Evolutionary conservation across 1,284 basidiomycete genomes (phyloP), one percentile per base, ranked within the genome.

Genomic region (Fomitopsis pinicola): DNA sequence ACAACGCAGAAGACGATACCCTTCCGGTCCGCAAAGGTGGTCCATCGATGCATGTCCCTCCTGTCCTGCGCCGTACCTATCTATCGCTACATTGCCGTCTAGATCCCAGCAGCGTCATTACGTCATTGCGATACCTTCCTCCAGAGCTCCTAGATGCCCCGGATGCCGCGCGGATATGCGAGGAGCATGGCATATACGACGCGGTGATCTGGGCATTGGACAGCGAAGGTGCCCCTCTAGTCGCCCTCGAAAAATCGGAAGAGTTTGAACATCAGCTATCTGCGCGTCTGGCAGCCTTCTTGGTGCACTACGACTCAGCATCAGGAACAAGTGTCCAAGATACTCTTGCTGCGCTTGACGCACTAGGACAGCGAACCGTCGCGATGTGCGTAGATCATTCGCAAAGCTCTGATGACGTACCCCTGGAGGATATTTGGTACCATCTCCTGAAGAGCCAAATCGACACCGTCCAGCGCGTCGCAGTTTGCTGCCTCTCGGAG

Each of bases 361-460:
- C 78, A 2, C 78, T 92, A 33, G 83, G 83, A n/a, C 76, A 77
- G 36, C 82, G 83, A 60, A 88, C 87, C 17, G 81, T 89, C 5
- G 72, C 80, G 0, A 80, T 94, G 42, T 95, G 93, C 69, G 72
- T 87, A 42, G 82, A 86, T 63, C 85, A 83, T 62, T 91, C 91
- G 3, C 76, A 78, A 66, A 45, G 70, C 0, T 46, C 74, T 3
- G 72, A 70, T 1, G 77, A 82, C 9, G 75, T 86, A 12, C 81
- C 87, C 1, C 77, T 89, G 15, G 94, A 96, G 70, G 93, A 97
- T 67, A 84, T 95, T 67, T 98, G 96, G 96, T 95, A 94, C 72
- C 84, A 86, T 63, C 78, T 97, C 0, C 81, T 98, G 36, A 87
- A 86, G 66, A 88, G 89, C 63, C 88, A 96, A 68, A 89, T 97